These are phyloP conservation scores for Acer saccharum DNA, from an alignment of 345 rosid species.

Conservation along the genomic window DNA sequence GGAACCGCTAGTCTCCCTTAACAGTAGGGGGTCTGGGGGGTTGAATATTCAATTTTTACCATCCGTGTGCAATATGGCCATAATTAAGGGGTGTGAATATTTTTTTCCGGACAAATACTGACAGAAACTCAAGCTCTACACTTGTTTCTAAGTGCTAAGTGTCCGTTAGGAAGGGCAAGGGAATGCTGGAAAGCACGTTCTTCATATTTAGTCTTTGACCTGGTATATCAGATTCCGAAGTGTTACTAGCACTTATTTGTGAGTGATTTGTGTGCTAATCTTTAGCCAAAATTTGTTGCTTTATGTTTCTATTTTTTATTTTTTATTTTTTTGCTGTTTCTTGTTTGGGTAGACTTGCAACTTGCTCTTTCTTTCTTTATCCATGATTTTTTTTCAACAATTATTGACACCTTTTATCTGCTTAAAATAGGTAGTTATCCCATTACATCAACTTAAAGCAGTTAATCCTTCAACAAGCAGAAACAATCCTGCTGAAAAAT, in stretches of 20 bases:
- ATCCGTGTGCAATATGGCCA: neutral
- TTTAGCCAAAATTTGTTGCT: neutral
- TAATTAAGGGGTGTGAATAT: neutral
- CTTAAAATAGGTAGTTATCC: slow-evolving; percentile 61
- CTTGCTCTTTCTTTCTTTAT: neutral
- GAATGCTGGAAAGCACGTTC: neutral
- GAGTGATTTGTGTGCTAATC: neutral
- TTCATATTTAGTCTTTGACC: neutral
- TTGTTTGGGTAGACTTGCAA: neutral
- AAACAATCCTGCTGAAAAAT: slow-evolving; percentile 56
- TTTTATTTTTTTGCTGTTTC: too few relatives aligned
- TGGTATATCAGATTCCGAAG: neutral
- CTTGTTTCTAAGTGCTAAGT: neutral
- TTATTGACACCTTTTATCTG: slow-evolving; percentile 18
- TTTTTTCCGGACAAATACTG: neutral
- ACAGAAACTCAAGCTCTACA: neutral
- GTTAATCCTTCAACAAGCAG: slow-evolving; percentile 59
- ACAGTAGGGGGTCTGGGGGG: neutral
- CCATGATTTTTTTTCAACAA: neutral
- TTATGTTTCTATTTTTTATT: neutral
- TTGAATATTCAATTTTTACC: neutral
- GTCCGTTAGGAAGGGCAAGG: neutral
- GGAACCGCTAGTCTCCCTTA: neutral
- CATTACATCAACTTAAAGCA: slow-evolving; percentile 57
- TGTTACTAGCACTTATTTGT: neutral